Percentiles rank a stretch among this genome's conserved stretches.
Conservation (phyloP, 2,329 filamentous ascomycete genomes). For the Aspergillus sp. region DNA sequence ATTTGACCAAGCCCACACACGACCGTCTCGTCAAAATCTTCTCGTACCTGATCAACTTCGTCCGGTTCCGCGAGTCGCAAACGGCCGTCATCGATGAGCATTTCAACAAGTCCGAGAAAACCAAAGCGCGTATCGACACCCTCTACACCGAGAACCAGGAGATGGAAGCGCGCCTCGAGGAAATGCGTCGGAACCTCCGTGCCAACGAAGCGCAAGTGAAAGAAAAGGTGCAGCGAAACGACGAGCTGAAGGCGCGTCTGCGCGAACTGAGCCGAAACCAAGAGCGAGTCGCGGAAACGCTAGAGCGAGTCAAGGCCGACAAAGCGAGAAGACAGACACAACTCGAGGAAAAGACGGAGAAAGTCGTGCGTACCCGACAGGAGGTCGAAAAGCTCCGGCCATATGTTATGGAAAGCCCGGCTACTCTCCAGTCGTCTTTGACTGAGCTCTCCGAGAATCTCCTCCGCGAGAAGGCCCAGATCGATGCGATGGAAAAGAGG, state of each 20-base stretch:
- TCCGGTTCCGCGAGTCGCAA: slow-evolving; percentile 92
- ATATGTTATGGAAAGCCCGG: slow-evolving; percentile 87
- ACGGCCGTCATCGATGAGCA: slow-evolving; percentile 87
- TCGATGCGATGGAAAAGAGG: slow-evolving; percentile 82
- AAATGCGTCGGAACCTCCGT: slow-evolving; percentile 76
- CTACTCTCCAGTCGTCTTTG: slow-evolving; percentile 75
- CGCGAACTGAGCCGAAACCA: slow-evolving; percentile 79
- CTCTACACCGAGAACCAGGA: slow-evolving; percentile 84
- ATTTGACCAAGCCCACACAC: slow-evolving; percentile 87
- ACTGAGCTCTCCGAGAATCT: slow-evolving; percentile 79
- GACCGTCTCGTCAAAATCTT: slow-evolving; percentile 92
- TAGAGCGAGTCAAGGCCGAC: slow-evolving; percentile 79
- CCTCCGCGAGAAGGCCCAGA: slow-evolving; percentile 74
- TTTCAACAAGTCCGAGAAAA: slow-evolving; percentile 85
- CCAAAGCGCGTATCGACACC: slow-evolving; percentile 82
- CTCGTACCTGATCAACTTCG: slow-evolving; percentile 98
- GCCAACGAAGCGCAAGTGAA: slow-evolving; percentile 78
- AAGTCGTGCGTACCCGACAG: slow-evolving; percentile 66
- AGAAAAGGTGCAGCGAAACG: slow-evolving; percentile 82
- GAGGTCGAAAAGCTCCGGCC: slow-evolving; percentile 87
- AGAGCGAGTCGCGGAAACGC: slow-evolving; percentile 75
- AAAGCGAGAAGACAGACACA: slow-evolving; percentile 71
- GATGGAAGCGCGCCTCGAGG: slow-evolving; percentile 74
- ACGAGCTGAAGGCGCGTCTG: slow-evolving; percentile 79
- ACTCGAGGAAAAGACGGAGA: slow-evolving; percentile 51